Evolutionary conservation across 495 filamentous ascomycete species (phyloP).

Genomic region (Lasiosphaeria hispida): DNA sequence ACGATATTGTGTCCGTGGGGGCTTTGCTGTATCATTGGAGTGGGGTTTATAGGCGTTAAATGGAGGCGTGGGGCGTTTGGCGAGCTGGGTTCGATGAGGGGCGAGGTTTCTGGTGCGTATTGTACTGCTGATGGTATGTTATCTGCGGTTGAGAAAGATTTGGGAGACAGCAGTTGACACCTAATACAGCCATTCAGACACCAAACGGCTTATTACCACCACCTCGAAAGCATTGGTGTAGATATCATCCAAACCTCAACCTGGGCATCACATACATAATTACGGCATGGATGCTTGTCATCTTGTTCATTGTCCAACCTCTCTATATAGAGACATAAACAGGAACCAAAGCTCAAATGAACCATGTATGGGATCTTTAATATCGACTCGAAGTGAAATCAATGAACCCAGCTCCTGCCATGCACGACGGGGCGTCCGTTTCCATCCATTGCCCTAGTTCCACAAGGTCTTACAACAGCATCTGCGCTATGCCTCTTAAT

Average conservation of each 20-base stretch:
- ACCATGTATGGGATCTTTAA: background rate
- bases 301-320: background rate
- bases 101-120: too few relatives aligned
- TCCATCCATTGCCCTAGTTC: background rate
- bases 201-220: too few relatives aligned
- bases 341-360: background rate
- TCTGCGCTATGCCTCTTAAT: background rate
- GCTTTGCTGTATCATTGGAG: background rate
- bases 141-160: too few relatives aligned
- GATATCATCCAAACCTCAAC: too few relatives aligned
- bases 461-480: too few relatives aligned
- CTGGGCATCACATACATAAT: too few relatives aligned
- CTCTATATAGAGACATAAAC: background rate
- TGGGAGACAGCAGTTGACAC: too few relatives aligned
- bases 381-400: background rate
- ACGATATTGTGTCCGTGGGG: background rate
- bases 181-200: too few relatives aligned
- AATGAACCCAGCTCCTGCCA: background rate
- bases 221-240: too few relatives aligned
- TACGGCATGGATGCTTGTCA: background rate
- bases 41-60: background rate
- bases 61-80: too few relatives aligned
- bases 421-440: background rate
- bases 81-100: too few relatives aligned
- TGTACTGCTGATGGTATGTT: too few relatives aligned